Conservation (phyloP, 257 asterid genomes). For the Solanum neorickii region DNA sequence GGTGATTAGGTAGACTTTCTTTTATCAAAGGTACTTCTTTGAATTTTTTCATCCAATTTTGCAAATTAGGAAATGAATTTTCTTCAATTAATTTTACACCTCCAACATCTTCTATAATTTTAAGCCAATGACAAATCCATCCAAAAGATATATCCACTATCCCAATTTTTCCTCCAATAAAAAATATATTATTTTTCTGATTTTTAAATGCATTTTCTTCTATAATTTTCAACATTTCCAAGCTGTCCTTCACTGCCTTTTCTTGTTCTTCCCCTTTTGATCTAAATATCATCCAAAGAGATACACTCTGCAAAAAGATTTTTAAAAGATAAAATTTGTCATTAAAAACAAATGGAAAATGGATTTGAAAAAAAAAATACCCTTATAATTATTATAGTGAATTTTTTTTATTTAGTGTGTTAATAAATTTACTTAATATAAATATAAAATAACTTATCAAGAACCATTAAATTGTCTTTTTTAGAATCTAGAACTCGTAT, state of each 20-base stretch:
- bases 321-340: background rate
- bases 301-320: background rate
- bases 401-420: background rate
- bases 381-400: background rate
- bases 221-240: slow-evolving; percentile 1
- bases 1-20: background rate
- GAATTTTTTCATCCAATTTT: slow-evolving; percentile 2
- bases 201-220: background rate
- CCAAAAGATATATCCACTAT: slow-evolving; percentile 5
- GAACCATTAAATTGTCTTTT: too few species aligned
- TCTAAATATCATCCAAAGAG: background rate
- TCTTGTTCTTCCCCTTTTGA: slow-evolving; percentile 1
- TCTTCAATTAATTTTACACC: background rate
- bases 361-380: background rate
- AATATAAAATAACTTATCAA: background rate
- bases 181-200: background rate
- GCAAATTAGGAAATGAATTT: background rate
- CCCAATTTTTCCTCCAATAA: slow-evolving; percentile 1
- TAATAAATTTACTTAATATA: too few species aligned
- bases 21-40: background rate
- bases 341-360: background rate
- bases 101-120: background rate
- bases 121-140: slow-evolving; percentile 1
- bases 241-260: background rate
- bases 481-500: background rate